Conservation (phyloP, 148 eudicot species). For the Heliamphora exappendiculata region DNA sequence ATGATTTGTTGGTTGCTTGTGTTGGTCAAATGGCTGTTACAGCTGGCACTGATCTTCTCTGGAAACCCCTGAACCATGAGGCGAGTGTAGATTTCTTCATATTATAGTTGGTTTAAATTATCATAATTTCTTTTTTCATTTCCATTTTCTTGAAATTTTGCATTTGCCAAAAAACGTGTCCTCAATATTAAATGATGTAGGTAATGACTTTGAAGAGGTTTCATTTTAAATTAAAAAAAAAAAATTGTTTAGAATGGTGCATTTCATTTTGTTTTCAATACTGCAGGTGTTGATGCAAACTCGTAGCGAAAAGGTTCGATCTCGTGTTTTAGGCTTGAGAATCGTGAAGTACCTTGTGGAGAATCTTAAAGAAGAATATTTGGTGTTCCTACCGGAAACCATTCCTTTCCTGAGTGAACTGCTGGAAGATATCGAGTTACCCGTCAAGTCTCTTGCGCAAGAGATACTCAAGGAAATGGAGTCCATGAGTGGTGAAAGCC, state of each 20-base stretch:
- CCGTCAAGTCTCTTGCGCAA: conserved; percentile 85
- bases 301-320: conserved; percentile 60
- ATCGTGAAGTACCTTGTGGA: conserved; percentile 63
- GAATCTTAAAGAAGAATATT: conserved; percentile 81
- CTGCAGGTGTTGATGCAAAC: conserved; percentile 93
- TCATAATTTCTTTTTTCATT: not conserved
- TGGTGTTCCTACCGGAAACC: conserved; percentile 74
- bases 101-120: too few relatives aligned
- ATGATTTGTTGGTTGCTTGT: conserved; percentile 67
- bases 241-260: not conserved
- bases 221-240: too few relatives aligned
- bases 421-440: conserved; percentile 79
- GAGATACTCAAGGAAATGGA: conserved; percentile 87
- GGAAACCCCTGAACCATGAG: conserved; percentile 95
- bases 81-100: conserved; percentile 27
- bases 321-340: conserved; percentile 69
- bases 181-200: not conserved
- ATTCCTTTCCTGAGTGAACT: conserved; percentile 91
- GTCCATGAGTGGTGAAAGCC: conserved; percentile 84
- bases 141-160: not conserved
- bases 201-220: not conserved
- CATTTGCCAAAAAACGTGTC: not conserved
- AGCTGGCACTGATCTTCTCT: conserved; percentile 82
- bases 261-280: not conserved
- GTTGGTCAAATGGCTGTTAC: conserved; percentile 94